Conservation (phyloP, 2,329 filamentous ascomycete species). For the Lasiodiplodia sp. region DNA sequence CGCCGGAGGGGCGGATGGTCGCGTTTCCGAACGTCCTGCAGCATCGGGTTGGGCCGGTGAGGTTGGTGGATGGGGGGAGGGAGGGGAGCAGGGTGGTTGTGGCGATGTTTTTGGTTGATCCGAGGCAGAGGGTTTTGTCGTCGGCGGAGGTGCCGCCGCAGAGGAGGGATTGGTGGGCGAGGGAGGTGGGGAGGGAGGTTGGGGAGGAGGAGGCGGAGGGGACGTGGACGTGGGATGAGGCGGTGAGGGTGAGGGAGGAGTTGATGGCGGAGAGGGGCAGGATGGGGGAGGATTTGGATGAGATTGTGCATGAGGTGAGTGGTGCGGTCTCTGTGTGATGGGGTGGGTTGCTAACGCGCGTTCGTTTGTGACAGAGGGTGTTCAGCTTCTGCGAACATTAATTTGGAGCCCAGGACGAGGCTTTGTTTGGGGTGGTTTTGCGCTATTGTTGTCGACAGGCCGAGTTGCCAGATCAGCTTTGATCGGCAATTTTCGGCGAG, state of each 20-base stretch:
- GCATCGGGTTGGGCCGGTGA: not conserved
- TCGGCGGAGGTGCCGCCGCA: not conserved
- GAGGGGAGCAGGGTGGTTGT: not conserved
- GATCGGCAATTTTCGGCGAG: not conserved
- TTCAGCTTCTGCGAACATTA: not conserved
- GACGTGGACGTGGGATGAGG: not conserved
- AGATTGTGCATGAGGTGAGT: not conserved
- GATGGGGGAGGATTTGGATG: not conserved
- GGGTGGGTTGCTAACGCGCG: not conserved
- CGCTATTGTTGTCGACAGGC: not conserved
- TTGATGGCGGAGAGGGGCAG: not conserved
- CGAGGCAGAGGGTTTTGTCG: not conserved
- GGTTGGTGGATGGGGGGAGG: not conserved
- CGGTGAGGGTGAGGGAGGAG: not conserved
- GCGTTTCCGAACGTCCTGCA: slow-evolving; percentile 1
- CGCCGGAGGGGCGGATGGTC: slow-evolving; percentile 38
- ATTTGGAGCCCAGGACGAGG: not conserved
- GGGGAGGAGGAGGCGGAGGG: not conserved
- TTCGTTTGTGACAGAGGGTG: not conserved
- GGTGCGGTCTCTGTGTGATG: too few relatives aligned
- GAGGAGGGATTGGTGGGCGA: not conserved
- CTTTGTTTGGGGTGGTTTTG: not conserved
- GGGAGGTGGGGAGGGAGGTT: not conserved
- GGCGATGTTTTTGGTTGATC: not conserved
- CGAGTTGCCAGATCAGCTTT: not conserved